Base-by-base conservation (phyloP, 164 flowering plant genomes). In the Paratinospora sagittata region DNA sequence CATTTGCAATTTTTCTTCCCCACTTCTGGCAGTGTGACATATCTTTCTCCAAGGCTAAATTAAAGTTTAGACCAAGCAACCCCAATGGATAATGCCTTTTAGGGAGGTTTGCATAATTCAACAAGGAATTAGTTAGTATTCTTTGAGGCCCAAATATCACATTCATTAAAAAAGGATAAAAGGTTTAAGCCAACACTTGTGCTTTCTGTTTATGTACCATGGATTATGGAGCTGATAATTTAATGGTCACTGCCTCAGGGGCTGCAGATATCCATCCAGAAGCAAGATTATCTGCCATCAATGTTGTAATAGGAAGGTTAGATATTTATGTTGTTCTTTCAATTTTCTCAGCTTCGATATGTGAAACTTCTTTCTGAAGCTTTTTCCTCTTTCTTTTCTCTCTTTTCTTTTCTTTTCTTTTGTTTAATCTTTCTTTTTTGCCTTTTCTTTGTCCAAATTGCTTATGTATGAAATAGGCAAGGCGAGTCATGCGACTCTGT, bases 401-500 rank as follows among this genome's bases (percentile, higher is more conserved):
- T 13, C 34, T 47, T 16, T 16, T 36, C 10, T 73, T 14, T 14
- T 60, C 21, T 21, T 55, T 55, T 55, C 24, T 19, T n/a, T 9
- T 30, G 34, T 30, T 30, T 30, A 30, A 30, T 1, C 34, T 1
- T 10, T 66, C 27, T 19, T 1, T 8, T 41, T 19, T n/a, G 24
- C 19, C 8, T 12, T 37, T 41, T 9, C 34, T 7, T 27, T 55
- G 63, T 47, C 55, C 19, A 68, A 63, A 12, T 27, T 77, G 67
- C 16, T 41, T 26, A 76, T 33, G 16, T 52, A 7, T 73, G 73
- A 69, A 49, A 68, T 33, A 92, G 97, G 81, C 97, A 90, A 84
- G 97, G 97, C 16, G 93, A 92, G 78, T 89, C 97, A 13, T 95
- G 97, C 74, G 89, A 87, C 74, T 83, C 86, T 16, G 94, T 81